Evolutionary conservation across 371 early-diverging fungal genomes (phyloP).

Genomic region (Nematocida sp.): DNA sequence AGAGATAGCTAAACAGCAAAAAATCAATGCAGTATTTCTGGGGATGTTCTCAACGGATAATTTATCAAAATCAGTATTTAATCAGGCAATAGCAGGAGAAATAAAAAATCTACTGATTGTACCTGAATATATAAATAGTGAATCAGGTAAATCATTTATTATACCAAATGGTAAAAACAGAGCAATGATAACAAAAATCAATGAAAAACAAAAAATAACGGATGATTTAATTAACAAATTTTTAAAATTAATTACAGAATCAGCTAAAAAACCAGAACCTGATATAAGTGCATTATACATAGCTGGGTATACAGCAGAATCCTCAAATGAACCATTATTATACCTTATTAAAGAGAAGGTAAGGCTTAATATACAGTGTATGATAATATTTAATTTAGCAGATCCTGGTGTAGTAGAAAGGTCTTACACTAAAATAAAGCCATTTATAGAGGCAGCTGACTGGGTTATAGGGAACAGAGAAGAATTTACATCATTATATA

Average conservation of each 20-base stretch:
- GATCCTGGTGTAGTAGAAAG: conserved; percentile 48
- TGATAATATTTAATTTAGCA: conserved; percentile 30
- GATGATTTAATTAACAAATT: not conserved
- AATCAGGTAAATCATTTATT: conserved; percentile 34
- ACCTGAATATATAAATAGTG: conserved; percentile 19
- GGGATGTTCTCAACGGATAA: conserved; percentile 40
- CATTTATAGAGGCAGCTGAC: conserved; percentile 29
- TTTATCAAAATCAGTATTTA: conserved; percentile 38
- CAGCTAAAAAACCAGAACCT: not conserved
- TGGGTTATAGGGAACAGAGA: conserved; percentile 52
- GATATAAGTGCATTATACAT: conserved; percentile 13
- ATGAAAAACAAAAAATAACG: not conserved
- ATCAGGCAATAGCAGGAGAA: conserved; percentile 1
- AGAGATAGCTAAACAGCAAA: conserved; percentile 21
- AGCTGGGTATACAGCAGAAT: conserved; percentile 49
- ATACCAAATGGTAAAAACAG: conserved; percentile 46
- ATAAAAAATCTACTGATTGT: not conserved
- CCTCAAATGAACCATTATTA: not conserved
- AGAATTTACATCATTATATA: conserved; percentile 20
- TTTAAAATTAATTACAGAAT: not conserved
- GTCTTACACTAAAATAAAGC: conserved; percentile 4
- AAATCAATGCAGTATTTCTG: conserved; percentile 19
- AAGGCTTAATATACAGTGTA: no score
- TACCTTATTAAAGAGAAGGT: not conserved
- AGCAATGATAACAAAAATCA: conserved; percentile 38